Evolutionary conservation across 2,329 filamentous ascomycete genomes (phyloP).

Genomic region (Phaeosphaeria sp.): DNA sequence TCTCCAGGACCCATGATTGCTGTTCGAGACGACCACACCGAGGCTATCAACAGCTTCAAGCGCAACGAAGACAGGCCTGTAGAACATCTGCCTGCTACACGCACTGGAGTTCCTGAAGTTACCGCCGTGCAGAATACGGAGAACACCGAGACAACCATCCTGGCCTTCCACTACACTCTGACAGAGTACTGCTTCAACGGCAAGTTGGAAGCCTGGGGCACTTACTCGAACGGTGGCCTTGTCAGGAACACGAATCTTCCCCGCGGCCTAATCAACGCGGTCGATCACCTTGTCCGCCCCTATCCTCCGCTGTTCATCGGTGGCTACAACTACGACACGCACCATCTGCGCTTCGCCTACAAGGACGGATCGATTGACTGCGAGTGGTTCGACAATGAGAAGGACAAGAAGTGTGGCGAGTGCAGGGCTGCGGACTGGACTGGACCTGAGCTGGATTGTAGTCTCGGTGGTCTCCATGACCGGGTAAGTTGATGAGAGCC

Average conservation of each 20-base stretch:
- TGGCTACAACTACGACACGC: constrained; percentile 3
- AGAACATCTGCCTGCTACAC: background rate
- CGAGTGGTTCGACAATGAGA: constrained; percentile 20
- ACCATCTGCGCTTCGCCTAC: constrained; percentile 11
- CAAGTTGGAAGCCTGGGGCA: background rate
- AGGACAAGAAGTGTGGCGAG: constrained; percentile 23
- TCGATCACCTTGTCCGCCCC: constrained; percentile 9
- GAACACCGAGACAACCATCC: constrained; percentile 13
- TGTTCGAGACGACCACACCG: background rate
- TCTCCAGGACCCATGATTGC: background rate
- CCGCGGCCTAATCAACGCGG: background rate
- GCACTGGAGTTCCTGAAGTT: background rate
- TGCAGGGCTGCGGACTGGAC: constrained; percentile 19
- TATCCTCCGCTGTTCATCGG: constrained; percentile 10
- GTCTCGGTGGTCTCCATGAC: background rate
- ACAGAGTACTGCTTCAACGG: constrained; percentile 10
- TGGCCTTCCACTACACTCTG: constrained; percentile 20
- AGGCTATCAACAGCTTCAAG: background rate
- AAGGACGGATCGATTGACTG: constrained; percentile 6
- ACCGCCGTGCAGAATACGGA: background rate
- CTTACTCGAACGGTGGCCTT: background rate
- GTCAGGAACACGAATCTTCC: constrained; percentile 1
- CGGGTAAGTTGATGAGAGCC: constrained; percentile 1
- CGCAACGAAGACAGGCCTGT: background rate
- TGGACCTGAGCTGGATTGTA: constrained; percentile 1